Percentiles rank a stretch among this genome's conserved stretches.
Conservation (phyloP, 2,329 filamentous ascomycete species). For the Teratosphaeriaceae sp. region DNA sequence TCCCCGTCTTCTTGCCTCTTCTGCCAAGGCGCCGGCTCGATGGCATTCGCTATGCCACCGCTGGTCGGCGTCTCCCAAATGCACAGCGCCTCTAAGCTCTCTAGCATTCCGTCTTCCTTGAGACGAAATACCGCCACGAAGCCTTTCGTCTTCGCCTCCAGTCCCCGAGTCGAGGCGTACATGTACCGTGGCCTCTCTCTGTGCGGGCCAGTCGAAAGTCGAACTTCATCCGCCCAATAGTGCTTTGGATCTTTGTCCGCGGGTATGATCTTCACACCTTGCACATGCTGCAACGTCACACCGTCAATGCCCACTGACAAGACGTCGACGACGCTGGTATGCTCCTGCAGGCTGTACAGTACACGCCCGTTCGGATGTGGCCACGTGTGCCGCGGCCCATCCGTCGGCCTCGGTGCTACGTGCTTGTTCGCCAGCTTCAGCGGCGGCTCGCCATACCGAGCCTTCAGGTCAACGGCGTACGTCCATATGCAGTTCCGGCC, state of each 20-base stretch:
- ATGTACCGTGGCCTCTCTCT: constrained; percentile 22
- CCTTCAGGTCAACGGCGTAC: constrained; percentile 18
- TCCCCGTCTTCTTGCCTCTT: constrained; percentile 10
- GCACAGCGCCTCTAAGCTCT: constrained; percentile 21
- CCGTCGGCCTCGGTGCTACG: constrained; percentile 23
- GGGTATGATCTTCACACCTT: constrained; percentile 27
- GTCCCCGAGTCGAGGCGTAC: constrained; percentile 29
- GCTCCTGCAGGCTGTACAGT: constrained; percentile 30
- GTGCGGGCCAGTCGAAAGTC: constrained; percentile 24
- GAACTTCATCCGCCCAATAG: constrained; percentile 32
- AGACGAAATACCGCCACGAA: constrained; percentile 27
- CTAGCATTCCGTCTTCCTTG: constrained; percentile 20
- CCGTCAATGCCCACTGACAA: constrained; percentile 24
- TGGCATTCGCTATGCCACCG: constrained; percentile 30
- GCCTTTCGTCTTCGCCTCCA: constrained; percentile 25
- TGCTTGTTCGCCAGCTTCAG: constrained; percentile 23
- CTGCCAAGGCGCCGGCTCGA: constrained; percentile 27
- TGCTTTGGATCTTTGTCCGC: constrained; percentile 24
- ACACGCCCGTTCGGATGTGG: constrained; percentile 29
- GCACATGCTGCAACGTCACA: constrained; percentile 21
- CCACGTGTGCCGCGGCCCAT: constrained; percentile 30
- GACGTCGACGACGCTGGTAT: constrained; percentile 31
- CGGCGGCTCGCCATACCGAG: constrained; percentile 10
- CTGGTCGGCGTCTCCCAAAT: constrained; percentile 31
- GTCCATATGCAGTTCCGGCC: constrained; percentile 31